A percentile compares a stretch with the other conserved stretches of the same genome.
These are phyloP conservation scores for Microdochium trichocladiopsis DNA, from an alignment of 2,329 filamentous ascomycete species.

Conservation along the genomic window DNA sequence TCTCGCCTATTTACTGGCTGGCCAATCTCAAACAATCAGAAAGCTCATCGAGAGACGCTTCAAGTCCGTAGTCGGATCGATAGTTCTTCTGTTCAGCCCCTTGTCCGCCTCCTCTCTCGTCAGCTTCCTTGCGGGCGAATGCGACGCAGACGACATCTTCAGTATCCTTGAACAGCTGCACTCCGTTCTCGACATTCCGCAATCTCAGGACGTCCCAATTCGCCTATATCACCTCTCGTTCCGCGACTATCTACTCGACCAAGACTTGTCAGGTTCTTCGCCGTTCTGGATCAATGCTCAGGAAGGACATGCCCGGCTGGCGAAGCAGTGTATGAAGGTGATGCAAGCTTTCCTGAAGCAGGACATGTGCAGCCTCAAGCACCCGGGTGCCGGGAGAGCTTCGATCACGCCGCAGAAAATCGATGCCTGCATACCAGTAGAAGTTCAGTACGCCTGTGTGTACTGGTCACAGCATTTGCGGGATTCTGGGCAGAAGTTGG, in stretches of 20 bases:
- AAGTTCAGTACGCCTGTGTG: conserved; percentile 18
- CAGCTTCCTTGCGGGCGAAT: conserved; percentile 12
- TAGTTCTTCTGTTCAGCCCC: conserved; percentile 10
- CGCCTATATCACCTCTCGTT: conserved; percentile 27
- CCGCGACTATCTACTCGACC: conserved; percentile 27
- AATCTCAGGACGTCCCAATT: conserved; percentile 11
- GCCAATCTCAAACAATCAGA: conserved; percentile 4
- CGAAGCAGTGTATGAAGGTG: conserved; percentile 24
- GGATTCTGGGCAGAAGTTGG: conserved; percentile 13
- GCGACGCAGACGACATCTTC: conserved; percentile 6
- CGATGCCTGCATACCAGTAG: conserved; percentile 1
- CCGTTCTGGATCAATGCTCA: conserved; percentile 28
- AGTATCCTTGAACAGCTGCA: conserved; percentile 19
- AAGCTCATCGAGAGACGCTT: neutral
- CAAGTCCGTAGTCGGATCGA: conserved; percentile 8
- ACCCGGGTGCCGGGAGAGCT: neutral
- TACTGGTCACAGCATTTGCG: conserved; percentile 20
- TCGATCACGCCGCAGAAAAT: neutral
- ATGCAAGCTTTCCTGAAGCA: conserved; percentile 21
- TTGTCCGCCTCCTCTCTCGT: conserved; percentile 18
- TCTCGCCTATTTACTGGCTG: conserved; percentile 8
- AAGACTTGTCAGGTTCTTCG: conserved; percentile 1
- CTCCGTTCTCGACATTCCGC: conserved; percentile 24
- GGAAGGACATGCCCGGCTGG: conserved; percentile 19
- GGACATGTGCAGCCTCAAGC: conserved; percentile 22